A percentile compares a stretch with the other conserved stretches of the same genome.
phyloP scores from a whole-genome alignment of 2,329 filamentous ascomycete genomes.

The Aspergillus niger region DNA sequence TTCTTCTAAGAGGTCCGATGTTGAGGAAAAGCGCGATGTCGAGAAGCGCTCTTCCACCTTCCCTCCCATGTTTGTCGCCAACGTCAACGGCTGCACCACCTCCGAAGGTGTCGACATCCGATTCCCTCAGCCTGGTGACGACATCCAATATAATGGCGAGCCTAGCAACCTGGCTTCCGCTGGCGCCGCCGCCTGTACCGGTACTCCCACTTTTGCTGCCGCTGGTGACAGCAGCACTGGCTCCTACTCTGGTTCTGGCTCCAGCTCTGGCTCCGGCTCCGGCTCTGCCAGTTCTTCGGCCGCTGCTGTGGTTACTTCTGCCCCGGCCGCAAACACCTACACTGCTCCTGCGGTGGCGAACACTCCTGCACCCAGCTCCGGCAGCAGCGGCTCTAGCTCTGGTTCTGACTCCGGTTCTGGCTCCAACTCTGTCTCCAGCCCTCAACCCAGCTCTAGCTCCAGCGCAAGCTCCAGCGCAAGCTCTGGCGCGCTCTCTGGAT shows the following conservation, averaged over 20 bases:
- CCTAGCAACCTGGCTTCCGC: constrained; percentile 37
- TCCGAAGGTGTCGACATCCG: constrained; percentile 57
- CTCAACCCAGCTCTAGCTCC: constrained; percentile 5
- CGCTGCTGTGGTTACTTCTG: constrained; percentile 24
- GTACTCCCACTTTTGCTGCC: constrained; percentile 36
- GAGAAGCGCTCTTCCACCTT: constrained; percentile 61
- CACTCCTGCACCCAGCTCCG: background rate
- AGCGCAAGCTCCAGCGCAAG: constrained; percentile 20
- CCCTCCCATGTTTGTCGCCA: constrained; percentile 75
- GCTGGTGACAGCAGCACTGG: constrained; percentile 27
- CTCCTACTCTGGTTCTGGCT: constrained; percentile 21
- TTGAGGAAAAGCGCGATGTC: constrained; percentile 36
- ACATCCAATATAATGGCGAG: constrained; percentile 54
- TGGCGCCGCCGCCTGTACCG: constrained; percentile 33
- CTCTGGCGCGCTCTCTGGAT: constrained; percentile 41
- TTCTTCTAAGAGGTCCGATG: constrained; percentile 46
- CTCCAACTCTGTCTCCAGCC: constrained; percentile 21
- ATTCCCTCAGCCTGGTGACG: constrained; percentile 69
- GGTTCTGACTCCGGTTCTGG: constrained; percentile 9
- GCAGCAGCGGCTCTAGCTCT: constrained; percentile 5
- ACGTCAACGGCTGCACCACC: constrained; percentile 65
- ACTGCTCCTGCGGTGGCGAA: constrained; percentile 2
- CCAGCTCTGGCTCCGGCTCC: constrained; percentile 36
- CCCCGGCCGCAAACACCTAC: background rate
- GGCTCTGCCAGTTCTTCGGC: constrained; percentile 17